These are phyloP conservation scores for Exophiala xenobiotica DNA, from an alignment of 2,329 filamentous ascomycete species.

Conservation along the genomic window DNA sequence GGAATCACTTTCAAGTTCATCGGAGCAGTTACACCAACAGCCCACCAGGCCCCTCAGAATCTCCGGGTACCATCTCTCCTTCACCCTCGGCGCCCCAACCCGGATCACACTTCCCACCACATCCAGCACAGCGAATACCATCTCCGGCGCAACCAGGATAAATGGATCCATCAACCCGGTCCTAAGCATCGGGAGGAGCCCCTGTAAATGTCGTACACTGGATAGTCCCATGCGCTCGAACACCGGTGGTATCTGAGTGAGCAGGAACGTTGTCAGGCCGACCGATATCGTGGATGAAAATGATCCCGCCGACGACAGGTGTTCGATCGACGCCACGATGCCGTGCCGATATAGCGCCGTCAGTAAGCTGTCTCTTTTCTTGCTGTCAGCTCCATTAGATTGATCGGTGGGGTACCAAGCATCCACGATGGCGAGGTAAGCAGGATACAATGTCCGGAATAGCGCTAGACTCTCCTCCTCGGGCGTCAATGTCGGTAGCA, in stretches of 20 bases:
- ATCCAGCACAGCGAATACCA: slow-evolving; percentile 54
- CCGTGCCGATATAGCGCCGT: slow-evolving; percentile 46
- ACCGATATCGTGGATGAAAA: slow-evolving; percentile 44
- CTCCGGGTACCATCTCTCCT: slow-evolving; percentile 57
- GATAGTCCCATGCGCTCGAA: slow-evolving; percentile 39
- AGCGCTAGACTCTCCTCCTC: slow-evolving; percentile 67
- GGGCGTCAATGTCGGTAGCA: slow-evolving; percentile 73
- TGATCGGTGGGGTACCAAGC: slow-evolving; percentile 26
- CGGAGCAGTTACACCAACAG: slow-evolving; percentile 60
- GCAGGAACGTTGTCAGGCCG: slow-evolving; percentile 50
- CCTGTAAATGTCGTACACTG: slow-evolving; percentile 49
- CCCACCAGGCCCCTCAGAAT: slow-evolving; percentile 61
- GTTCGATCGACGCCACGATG: slow-evolving; percentile 44
- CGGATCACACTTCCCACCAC: slow-evolving; percentile 59
- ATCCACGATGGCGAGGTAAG: slow-evolving; percentile 59
- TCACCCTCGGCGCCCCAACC: slow-evolving; percentile 69
- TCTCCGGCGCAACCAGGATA: slow-evolving; percentile 52
- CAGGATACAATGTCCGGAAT: slow-evolving; percentile 64
- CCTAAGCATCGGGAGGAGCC: slow-evolving; percentile 66
- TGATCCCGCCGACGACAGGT: slow-evolving; percentile 43
- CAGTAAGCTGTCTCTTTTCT: slow-evolving; percentile 44
- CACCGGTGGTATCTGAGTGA: slow-evolving; percentile 33
- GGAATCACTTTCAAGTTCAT: slow-evolving; percentile 34
- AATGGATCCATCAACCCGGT: slow-evolving; percentile 69
- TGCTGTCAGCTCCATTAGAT: slow-evolving; percentile 37